A percentile compares a stretch with the other conserved stretches of the same genome.
phyloP scores from a whole-genome alignment of 1,284 basidiomycete species.

The Papiliotrema laurentii region DNA sequence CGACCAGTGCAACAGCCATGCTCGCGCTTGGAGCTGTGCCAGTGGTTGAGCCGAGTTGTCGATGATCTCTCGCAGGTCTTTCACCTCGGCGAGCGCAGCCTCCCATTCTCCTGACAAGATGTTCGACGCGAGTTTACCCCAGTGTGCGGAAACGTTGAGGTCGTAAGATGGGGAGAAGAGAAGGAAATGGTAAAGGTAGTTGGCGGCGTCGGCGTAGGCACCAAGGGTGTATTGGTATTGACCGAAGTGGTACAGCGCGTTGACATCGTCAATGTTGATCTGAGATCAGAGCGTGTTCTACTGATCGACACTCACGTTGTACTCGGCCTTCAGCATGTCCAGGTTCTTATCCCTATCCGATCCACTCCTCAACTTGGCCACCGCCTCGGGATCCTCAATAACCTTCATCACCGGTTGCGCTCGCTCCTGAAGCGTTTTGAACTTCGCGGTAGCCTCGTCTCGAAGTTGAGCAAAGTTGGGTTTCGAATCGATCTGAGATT shows the following conservation, averaged over 20 bases:
- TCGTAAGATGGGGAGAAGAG: slow-evolving; percentile 90
- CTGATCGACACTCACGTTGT: slow-evolving; percentile 59
- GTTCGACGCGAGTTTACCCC: slow-evolving; percentile 97
- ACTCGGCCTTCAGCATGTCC: slow-evolving; percentile 88
- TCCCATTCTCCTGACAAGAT: slow-evolving; percentile 95
- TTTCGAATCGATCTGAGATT: slow-evolving; percentile 37
- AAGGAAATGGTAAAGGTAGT: slow-evolving; percentile 98
- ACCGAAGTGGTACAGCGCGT: slow-evolving; percentile 93
- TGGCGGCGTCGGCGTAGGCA: slow-evolving; percentile 91
- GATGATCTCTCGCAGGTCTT: slow-evolving; percentile 84
- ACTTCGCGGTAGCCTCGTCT: slow-evolving; percentile 73
- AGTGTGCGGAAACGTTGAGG: slow-evolving; percentile 89
- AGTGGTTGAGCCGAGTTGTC: slow-evolving; percentile 67
- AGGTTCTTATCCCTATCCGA: slow-evolving; percentile 96
- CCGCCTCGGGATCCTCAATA: slow-evolving; percentile 94
- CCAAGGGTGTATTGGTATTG: slow-evolving; percentile 98
- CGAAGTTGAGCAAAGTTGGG: slow-evolving; percentile 69
- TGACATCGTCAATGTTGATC: slow-evolving; percentile 92
- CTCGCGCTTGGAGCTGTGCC: slow-evolving; percentile 84
- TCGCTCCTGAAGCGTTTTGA: slow-evolving; percentile 78
- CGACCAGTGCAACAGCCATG: slow-evolving; percentile 97
- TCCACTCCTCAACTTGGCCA: slow-evolving; percentile 60
- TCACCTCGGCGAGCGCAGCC: slow-evolving; percentile 85
- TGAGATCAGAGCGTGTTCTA: slow-evolving; percentile 38
- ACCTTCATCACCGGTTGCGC: slow-evolving; percentile 91